A percentile compares a stretch with the other conserved stretches of the same genome.
Conservation (phyloP, 352 stramenopile genomes). For the Globisporangium abappressorium region DNA sequence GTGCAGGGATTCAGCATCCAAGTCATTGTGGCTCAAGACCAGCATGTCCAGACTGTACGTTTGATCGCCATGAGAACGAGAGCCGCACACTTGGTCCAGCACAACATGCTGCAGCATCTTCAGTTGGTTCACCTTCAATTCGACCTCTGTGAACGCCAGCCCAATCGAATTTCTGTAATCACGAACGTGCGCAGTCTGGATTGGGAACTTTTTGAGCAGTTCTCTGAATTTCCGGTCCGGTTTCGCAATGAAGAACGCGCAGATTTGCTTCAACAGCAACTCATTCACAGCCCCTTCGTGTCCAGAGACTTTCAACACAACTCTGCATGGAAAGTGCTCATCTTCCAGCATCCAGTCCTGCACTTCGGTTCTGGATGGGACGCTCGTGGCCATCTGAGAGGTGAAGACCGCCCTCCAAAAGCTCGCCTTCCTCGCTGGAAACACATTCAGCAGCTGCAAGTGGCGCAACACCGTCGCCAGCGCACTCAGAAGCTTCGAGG, state of each 20-base stretch:
- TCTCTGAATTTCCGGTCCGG: background rate
- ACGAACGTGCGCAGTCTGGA: background rate
- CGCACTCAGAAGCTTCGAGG: background rate
- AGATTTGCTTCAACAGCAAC: background rate
- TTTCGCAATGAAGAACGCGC: conserved; percentile 1
- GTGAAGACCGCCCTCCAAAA: background rate
- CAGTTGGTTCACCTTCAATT: background rate
- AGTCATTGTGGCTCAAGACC: conserved; percentile 1
- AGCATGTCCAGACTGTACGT: background rate
- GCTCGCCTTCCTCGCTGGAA: background rate
- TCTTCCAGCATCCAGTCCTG: conserved; percentile 4
- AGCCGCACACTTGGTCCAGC: background rate
- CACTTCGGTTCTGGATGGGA: background rate
- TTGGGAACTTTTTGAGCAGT: background rate
- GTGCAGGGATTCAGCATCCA: background rate
- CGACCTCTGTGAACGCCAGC: background rate
- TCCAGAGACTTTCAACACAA: background rate
- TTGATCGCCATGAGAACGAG: background rate
- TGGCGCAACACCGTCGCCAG: background rate
- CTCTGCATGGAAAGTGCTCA: background rate
- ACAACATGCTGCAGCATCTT: background rate
- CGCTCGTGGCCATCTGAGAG: background rate
- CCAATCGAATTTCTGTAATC: background rate
- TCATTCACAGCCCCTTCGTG: background rate
- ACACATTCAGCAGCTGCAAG: background rate